Base-by-base conservation (phyloP, 1,139 yeast species). In the Yamadazyma songkhlaensis region DNA sequence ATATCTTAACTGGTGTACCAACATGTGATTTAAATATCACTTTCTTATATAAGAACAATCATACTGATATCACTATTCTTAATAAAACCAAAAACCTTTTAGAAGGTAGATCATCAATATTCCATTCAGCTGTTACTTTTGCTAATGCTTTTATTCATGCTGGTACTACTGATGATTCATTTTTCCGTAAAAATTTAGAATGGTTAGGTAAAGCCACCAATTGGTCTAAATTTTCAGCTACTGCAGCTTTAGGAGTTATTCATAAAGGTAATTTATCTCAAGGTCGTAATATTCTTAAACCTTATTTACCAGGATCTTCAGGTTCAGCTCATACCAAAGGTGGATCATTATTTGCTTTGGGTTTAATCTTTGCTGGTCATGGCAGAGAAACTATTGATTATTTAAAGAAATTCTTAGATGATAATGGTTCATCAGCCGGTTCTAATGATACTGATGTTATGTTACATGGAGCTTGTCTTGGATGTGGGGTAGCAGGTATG, bases 221-320 rank as follows among this genome's bases (percentile, higher is more conserved):
- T 62, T 92, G 99, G 99, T 90, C 97, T 7, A 92, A 92, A 58
- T 92, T 92, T 58, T 81, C 96, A 0, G 97, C 98, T 6, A 92
- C 98, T 23, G 98, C 98, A 13, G 97, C 97, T 10, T 72, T 94
- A 43, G 99, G 99, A 58, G 98, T 92, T 25, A 90, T 92, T 51
- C 98, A 92, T 57, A 87, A 85, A 55, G 98, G 98, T 37, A 90
- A 92, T 59, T 74, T 92, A 46, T 78, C 95, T 1, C 96, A 88
- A 58, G 98, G 98, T 41, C 81, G 82, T 59, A 79, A 84, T 47
- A 81, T 92, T 36, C 75, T 92, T 58, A 84, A 84, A 48, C 97
- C 98, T 25, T 94, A 92, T 57, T 74, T 92, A 44, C 97, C 98
- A 30, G 95, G 94, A 3, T 76, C 82, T 31, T 76, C 82, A 29